Percentiles rank a stretch among this genome's conserved stretches.
phyloP scores from a whole-genome alignment of 768 basidiomycete species.

The Dacryopinax primogenitus region DNA sequence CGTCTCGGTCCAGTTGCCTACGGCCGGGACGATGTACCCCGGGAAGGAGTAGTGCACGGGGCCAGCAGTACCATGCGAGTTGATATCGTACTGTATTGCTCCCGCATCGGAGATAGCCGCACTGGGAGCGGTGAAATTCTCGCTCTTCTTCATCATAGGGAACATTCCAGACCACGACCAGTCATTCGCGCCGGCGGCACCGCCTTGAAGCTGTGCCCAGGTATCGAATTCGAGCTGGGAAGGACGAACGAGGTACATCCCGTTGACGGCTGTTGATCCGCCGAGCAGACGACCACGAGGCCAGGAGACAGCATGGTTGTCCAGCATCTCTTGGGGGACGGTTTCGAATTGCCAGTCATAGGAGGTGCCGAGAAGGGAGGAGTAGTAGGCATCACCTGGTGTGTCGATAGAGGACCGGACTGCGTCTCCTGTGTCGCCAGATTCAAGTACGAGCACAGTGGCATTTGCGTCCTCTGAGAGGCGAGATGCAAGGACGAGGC shows the following conservation, averaged over 20 bases:
- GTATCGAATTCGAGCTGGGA: constrained; percentile 16
- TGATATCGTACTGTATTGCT: constrained; percentile 35
- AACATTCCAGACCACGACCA: constrained; percentile 5
- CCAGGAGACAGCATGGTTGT: constrained; percentile 20
- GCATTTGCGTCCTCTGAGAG: constrained; percentile 26
- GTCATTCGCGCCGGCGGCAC: neutral
- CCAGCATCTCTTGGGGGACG: constrained; percentile 13
- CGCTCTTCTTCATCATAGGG: constrained; percentile 20
- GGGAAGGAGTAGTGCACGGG: constrained; percentile 41
- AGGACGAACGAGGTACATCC: constrained; percentile 26
- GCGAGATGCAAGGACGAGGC: constrained; percentile 30
- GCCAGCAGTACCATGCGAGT: constrained; percentile 41
- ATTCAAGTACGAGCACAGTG: constrained; percentile 27
- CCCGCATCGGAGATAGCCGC: constrained; percentile 30
- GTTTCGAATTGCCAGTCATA: constrained; percentile 21
- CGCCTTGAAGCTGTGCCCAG: constrained; percentile 18
- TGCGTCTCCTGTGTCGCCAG: constrained; percentile 19
- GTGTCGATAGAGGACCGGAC: neutral
- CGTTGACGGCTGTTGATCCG: constrained; percentile 30
- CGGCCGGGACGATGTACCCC: constrained; percentile 39
- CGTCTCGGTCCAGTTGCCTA: constrained; percentile 45
- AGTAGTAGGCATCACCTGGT: constrained; percentile 9
- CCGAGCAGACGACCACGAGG: constrained; percentile 30
- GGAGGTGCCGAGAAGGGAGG: constrained; percentile 14
- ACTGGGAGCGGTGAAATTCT: constrained; percentile 44